These are phyloP conservation scores for Parasitella parasitica DNA, from an alignment of 371 early-diverging fungal species.

Conservation along the genomic window DNA sequence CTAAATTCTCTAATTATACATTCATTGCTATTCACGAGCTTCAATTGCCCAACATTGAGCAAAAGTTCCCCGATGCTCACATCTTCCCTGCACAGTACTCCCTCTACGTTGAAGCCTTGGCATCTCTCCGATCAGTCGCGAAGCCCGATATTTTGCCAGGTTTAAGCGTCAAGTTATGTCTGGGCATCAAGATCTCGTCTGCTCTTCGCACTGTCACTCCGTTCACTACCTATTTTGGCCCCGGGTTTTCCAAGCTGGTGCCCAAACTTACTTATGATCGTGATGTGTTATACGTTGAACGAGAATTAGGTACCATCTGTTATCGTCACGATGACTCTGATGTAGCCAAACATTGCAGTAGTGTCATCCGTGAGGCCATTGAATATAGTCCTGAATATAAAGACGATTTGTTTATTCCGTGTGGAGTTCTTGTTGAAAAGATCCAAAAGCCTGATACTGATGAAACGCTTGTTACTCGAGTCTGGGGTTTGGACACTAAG, in stretches of 20 bases:
- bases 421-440: slow-evolving; percentile 68
- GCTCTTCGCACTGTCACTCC: slow-evolving; percentile 77
- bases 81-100: slow-evolving; percentile 38
- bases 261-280: slow-evolving; percentile 47
- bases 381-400: slow-evolving; percentile 45
- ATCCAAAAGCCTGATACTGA: slow-evolving; percentile 51
- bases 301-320: slow-evolving; percentile 62
- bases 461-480: slow-evolving; percentile 43
- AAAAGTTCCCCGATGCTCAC: slow-evolving; percentile 49
- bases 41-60: slow-evolving; percentile 62
- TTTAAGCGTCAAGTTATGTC: slow-evolving; percentile 59
- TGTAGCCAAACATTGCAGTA: slow-evolving; percentile 68
- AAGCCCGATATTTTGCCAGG: slow-evolving; percentile 44
- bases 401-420: slow-evolving; percentile 58
- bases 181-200: slow-evolving; percentile 71
- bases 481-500: slow-evolving; percentile 56
- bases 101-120: slow-evolving; percentile 55
- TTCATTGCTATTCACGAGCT: slow-evolving; percentile 68
- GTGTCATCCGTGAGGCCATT: slow-evolving; percentile 60
- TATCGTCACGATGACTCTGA: slow-evolving; percentile 56
- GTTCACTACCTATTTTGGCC: slow-evolving; percentile 67
- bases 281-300: slow-evolving; percentile 42
- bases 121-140: slow-evolving; percentile 69
- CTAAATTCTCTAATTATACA: slow-evolving; percentile 10
- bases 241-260: slow-evolving; percentile 57